Conservation (phyloP, 1,284 basidiomycete genomes). For the Polyporus tsugae region DNA sequence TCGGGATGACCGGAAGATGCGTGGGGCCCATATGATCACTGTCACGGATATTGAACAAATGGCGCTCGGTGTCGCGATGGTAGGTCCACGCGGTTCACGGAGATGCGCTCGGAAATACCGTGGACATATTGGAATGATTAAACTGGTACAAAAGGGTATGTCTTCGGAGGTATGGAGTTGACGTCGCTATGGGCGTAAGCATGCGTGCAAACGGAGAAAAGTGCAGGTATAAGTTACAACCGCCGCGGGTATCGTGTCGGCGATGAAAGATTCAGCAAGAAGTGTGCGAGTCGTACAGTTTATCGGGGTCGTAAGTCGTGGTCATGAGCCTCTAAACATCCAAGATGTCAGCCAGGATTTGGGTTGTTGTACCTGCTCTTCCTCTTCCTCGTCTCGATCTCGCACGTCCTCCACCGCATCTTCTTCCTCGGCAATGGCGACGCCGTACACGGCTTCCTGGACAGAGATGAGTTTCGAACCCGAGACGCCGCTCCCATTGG, state of each 20-base stretch:
- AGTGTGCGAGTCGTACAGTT: slow-evolving; percentile 20
- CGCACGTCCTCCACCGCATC: slow-evolving; percentile 60
- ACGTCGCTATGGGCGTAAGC: slow-evolving; percentile 12
- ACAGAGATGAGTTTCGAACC: slow-evolving; percentile 48
- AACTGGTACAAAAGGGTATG: slow-evolving; percentile 33
- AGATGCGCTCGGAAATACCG: slow-evolving; percentile 36
- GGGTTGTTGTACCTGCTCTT: slow-evolving; percentile 51
- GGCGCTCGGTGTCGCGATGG: slow-evolving; percentile 6
- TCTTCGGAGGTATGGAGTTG: slow-evolving; percentile 32
- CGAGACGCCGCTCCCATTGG: not conserved
- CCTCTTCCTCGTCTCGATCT: slow-evolving; percentile 60
- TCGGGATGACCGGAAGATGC: slow-evolving; percentile 30
- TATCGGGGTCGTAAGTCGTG: slow-evolving; percentile 28
- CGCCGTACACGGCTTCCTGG: slow-evolving; percentile 67
- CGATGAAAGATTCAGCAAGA: slow-evolving; percentile 18
- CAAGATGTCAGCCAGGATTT: slow-evolving; percentile 69
- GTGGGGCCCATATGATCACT: slow-evolving; percentile 33
- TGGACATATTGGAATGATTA: slow-evolving; percentile 38
- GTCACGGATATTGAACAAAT: not conserved
- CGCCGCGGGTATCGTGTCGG: not conserved
- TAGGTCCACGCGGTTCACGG: slow-evolving; percentile 23
- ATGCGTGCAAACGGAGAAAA: slow-evolving; percentile 20
- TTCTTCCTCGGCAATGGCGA: slow-evolving; percentile 73
- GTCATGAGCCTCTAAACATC: slow-evolving; percentile 57
- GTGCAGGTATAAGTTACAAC: slow-evolving; percentile 33